Evolutionary conservation across 176 grass and related monocot species (phyloP).

Genomic region (Carex myosuroides): DNA sequence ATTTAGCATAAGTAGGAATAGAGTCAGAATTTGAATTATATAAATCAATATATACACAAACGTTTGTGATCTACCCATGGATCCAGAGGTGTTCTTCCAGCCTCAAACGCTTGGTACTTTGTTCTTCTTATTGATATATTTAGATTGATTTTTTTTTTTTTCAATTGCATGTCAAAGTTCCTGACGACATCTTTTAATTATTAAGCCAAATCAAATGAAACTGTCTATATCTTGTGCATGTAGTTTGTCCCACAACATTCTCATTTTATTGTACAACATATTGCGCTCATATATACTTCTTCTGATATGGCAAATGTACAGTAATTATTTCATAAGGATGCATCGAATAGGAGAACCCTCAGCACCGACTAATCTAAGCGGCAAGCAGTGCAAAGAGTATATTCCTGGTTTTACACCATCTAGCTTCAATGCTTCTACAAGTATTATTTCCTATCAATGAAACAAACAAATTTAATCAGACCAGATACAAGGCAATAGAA

Average conservation of each 20-base stretch:
- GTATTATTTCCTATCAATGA: constrained; percentile 40
- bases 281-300: not conserved
- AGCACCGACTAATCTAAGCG: constrained; percentile 44
- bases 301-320: not conserved
- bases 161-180: too few relatives aligned
- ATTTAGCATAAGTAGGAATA: too few relatives aligned
- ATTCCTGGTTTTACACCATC: constrained; percentile 51
- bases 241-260: not conserved
- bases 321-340: constrained; percentile 66
- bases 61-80: too few relatives aligned
- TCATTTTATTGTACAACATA: not conserved
- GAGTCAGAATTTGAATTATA: too few relatives aligned
- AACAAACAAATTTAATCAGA: constrained; percentile 7
- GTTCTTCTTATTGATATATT: too few relatives aligned
- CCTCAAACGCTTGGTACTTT: too few relatives aligned
- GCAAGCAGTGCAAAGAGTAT: constrained; percentile 77
- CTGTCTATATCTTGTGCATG: not conserved
- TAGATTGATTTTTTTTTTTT: too few relatives aligned
- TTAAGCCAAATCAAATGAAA: too few relatives aligned
- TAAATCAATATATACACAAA: too few relatives aligned
- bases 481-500: not conserved
- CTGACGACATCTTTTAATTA: too few relatives aligned
- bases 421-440: constrained; percentile 69
- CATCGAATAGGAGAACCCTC: constrained; percentile 80
- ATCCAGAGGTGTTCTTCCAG: too few relatives aligned